phyloP scores from a whole-genome alignment of 140 eudicot species.

The Senecio squalidus region DNA sequence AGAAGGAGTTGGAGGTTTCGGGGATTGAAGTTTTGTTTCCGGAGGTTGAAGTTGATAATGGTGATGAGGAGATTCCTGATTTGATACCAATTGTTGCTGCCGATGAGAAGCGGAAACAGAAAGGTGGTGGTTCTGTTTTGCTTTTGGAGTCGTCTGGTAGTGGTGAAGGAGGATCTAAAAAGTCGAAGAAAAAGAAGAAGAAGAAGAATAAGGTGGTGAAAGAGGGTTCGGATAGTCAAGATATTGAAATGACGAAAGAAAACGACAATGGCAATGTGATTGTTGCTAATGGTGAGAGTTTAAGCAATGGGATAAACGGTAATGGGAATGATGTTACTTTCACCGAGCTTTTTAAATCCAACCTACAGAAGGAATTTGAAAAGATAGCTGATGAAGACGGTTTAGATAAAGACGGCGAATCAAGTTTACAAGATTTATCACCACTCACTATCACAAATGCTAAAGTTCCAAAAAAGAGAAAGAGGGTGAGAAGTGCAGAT shows the following conservation, averaged over 20 bases:
- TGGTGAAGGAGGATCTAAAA: slow-evolving; percentile 15
- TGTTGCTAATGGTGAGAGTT: slow-evolving; percentile 20
- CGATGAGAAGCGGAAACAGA: background rate
- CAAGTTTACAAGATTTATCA: slow-evolving; percentile 35
- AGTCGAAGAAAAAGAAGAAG: slow-evolving; percentile 48
- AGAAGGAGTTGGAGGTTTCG: slow-evolving; percentile 55
- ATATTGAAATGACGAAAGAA: slow-evolving; percentile 6
- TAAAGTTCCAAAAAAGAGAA: slow-evolving; percentile 48
- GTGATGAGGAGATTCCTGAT: slow-evolving; percentile 52
- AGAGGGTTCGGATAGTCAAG: slow-evolving; percentile 10
- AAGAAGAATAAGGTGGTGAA: slow-evolving; percentile 30
- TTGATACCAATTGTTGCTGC: slow-evolving; percentile 44
- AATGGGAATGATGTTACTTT: slow-evolving; percentile 28
- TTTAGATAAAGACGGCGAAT: slow-evolving; percentile 41
- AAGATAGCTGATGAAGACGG: slow-evolving; percentile 74
- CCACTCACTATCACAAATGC: slow-evolving; percentile 10
- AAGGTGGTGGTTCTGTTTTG: slow-evolving; percentile 11
- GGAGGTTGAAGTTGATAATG: slow-evolving; percentile 24
- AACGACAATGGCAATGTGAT: slow-evolving; percentile 20
- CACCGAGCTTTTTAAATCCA: slow-evolving; percentile 52
- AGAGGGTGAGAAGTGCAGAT: slow-evolving; percentile 35
- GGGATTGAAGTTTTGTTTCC: slow-evolving; percentile 52
- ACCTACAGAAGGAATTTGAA: slow-evolving; percentile 90
- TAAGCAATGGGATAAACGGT: slow-evolving; percentile 13
- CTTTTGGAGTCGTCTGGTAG: slow-evolving; percentile 7